Evolutionary conservation across 129 eudicot genomes (phyloP), one percentile per base, ranked within the genome.

Genomic region (Flaveria brownii): DNA sequence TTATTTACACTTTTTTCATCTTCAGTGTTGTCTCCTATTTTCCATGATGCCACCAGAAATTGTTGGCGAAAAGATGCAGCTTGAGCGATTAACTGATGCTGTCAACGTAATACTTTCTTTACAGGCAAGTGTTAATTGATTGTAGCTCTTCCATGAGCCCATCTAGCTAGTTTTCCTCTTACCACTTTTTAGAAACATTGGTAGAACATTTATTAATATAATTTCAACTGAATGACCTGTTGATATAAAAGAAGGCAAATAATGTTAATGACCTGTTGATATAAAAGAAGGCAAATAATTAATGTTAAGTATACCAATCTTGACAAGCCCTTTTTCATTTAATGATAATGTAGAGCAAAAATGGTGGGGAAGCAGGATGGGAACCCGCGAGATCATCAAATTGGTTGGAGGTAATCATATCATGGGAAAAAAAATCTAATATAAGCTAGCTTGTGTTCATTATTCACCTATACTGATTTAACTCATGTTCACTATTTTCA

Each of bases 331-430:
- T 22, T 49, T 9, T 75, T 17, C 11, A 11, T 45, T 47, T 36
- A 0, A n/a, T 41, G 46, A 55, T 12, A 52, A 20, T 83, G 75
- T 89, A 92, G 97, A 87, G 97, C 81, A 82, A 82, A 85, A 92
- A 86, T 81, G 97, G 97, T 10, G 97, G 97, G 10, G 7, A 84
- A 70, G 39, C 91, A 33, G 93, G 82, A 3, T 92, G 97, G 97
- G 97, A 92, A 76, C 96, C 96, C 55, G 88, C 88, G 76, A 77
- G 86, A 71, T 74, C 93, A 6, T 68, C 83, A 16, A 54, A 83
- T 20, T 92, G 96, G 96, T 72, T 92, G 75, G 96, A 92, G 90
- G 92, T 92, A 75, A 41, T 36, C 7, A 7, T 0, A 36, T 36
- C 41, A 5, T 1, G 7, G 41, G 41, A 36, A 36, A 36, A 33